Percentiles rank a stretch among this genome's conserved stretches.
Conservation (phyloP, 257 asterid genomes). For the Coffea eugenioides region DNA sequence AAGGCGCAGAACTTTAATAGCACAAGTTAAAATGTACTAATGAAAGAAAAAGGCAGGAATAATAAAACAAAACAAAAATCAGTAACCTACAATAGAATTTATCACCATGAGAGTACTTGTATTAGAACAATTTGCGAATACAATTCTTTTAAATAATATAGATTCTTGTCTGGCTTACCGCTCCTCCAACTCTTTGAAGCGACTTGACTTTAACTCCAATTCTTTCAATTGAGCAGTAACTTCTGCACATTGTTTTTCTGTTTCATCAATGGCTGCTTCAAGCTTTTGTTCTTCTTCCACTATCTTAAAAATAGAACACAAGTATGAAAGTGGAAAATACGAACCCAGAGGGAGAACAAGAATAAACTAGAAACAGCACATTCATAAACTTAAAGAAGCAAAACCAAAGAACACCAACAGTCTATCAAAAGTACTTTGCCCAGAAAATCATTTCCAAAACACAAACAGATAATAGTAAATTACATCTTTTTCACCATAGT, state of each 20-base stretch:
- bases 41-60: not conserved
- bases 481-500: too few relatives aligned
- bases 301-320: conserved; percentile 50
- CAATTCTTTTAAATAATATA: not conserved
- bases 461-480: not conserved
- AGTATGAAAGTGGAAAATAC: not conserved
- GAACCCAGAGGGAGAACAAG: conserved; percentile 1
- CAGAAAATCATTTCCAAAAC: not conserved
- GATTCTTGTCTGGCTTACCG: conserved; percentile 43
- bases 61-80: not conserved
- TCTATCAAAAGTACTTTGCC: not conserved
- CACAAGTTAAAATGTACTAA: not conserved
- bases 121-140: not conserved
- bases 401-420: not conserved
- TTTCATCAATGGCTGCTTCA: conserved; percentile 93
- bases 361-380: not conserved
- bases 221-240: conserved; percentile 83
- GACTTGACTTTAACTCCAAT: conserved; percentile 79
- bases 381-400: too few relatives aligned
- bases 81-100: not conserved
- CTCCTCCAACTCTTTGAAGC: conserved; percentile 96
- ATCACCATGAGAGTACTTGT: not conserved
- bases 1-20: not conserved
- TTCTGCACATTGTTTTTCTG: conserved; percentile 84
- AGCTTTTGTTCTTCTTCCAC: conserved; percentile 96